Conservation (phyloP, 495 filamentous ascomycete species). For the Aspergillus panamensis region DNA sequence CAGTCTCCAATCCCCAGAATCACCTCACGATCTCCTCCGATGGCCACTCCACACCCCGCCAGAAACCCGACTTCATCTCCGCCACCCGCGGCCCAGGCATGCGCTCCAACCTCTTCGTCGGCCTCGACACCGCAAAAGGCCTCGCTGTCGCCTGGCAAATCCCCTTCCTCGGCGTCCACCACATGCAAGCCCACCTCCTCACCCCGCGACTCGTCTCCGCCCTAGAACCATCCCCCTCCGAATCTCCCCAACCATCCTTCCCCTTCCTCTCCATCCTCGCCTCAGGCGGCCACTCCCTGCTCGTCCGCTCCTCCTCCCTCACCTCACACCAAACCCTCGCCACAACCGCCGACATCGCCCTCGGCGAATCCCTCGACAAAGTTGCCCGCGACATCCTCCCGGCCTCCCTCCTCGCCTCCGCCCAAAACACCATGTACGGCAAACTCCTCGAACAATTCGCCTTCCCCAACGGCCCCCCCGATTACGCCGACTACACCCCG, state of each 20-base stretch:
- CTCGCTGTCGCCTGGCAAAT: constrained; percentile 78
- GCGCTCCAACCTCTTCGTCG: constrained; percentile 66
- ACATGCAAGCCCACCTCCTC: constrained; percentile 95
- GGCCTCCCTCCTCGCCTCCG: constrained; percentile 34
- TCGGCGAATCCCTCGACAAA: constrained; percentile 87
- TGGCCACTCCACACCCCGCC: constrained; percentile 29
- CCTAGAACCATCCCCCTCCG: constrained; percentile 30
- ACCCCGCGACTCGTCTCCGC: constrained; percentile 78
- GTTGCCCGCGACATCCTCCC: constrained; percentile 72
- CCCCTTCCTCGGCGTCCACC: constrained; percentile 80
- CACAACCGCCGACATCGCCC: constrained; percentile 65
- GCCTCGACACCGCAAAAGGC: constrained; percentile 83
- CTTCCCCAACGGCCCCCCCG: constrained; percentile 53
- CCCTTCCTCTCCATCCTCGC: constrained; percentile 89
- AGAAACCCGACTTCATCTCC: constrained; percentile 72
- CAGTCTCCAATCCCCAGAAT: constrained; percentile 5
- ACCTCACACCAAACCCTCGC: constrained; percentile 70
- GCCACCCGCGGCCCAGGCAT: constrained; percentile 92
- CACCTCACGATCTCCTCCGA: constrained; percentile 19
- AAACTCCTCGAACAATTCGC: constrained; percentile 65
- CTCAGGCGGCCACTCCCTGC: constrained; percentile 87
- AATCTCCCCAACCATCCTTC: constrained; percentile 44
- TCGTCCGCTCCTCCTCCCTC: constrained; percentile 66
- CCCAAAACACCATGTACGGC: constrained; percentile 70
- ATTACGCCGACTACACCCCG: constrained; percentile 55